Percentiles rank a stretch among this genome's conserved stretches.
Evolutionary conservation across 345 rosid genomes (phyloP).

Genomic region (Xanthoceras sorbifolium): DNA sequence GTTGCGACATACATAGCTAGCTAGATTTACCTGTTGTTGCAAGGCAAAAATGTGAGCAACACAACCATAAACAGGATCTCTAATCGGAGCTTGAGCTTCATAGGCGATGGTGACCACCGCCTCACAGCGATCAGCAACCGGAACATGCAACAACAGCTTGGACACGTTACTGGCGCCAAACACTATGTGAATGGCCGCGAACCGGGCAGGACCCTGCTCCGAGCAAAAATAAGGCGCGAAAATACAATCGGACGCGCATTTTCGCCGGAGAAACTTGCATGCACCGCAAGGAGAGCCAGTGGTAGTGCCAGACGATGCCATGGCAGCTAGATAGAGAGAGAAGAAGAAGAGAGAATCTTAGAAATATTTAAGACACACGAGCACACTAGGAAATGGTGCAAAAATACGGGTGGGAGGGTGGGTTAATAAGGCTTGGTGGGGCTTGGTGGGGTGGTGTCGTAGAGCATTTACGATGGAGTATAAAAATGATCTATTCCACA

Average conservation of each 20-base stretch:
- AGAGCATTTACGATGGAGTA: too few species aligned
- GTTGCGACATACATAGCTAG: too few species aligned
- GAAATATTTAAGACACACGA: conserved; percentile 39
- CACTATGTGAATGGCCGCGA: conserved; percentile 77
- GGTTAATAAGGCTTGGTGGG: conserved; percentile 9
- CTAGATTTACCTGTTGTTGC: conserved; percentile 59
- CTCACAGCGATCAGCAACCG: conserved; percentile 67
- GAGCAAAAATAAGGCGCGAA: conserved; percentile 78
- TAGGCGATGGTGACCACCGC: conserved; percentile 72
- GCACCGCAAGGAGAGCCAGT: conserved; percentile 80
- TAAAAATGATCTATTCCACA: too few species aligned
- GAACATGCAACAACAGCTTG: conserved; percentile 59
- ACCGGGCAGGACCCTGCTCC: conserved; percentile 66
- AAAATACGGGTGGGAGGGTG: conserved; percentile 2
- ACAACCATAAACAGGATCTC: conserved; percentile 82
- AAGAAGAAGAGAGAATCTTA: not conserved
- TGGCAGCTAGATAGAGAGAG: conserved; percentile 5
- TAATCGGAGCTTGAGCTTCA: conserved; percentile 72
- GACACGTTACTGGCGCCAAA: conserved; percentile 82
- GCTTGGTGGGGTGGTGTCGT: conserved; percentile 2
- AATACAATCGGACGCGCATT: conserved; percentile 66
- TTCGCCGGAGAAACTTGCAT: conserved; percentile 74
- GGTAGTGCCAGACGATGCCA: conserved; percentile 47
- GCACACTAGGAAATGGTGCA: conserved; percentile 52
- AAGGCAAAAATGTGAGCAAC: conserved; percentile 71